These are phyloP conservation scores for Ceratocystis cubensis DNA, from an alignment of 2,329 filamentous ascomycete genomes.

Conservation along the genomic window DNA sequence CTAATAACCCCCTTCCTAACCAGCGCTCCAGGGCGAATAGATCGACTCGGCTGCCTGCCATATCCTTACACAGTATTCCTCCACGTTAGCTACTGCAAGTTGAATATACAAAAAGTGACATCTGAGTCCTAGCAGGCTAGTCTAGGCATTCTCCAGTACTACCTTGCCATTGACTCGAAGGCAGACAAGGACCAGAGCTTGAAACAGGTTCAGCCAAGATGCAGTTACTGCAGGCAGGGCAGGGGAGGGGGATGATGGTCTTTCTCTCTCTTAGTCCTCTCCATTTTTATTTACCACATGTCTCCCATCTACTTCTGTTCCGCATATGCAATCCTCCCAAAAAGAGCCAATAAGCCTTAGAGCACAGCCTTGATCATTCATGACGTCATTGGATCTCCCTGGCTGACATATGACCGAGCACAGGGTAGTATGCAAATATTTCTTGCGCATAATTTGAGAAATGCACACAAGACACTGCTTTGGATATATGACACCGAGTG, in stretches of 20 bases:
- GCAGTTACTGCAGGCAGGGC: no score
- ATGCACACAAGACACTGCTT: neutral
- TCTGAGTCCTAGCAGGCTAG: neutral
- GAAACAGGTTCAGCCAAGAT: no score
- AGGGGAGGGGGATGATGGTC: no score
- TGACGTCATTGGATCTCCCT: neutral
- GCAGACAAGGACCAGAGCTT: no score
- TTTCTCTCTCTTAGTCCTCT: no score
- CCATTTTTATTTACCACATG: neutral
- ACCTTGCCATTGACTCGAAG: no score
- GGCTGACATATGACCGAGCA: neutral
- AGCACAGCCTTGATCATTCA: neutral
- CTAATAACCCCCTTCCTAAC: neutral
- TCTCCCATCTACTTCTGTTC: no score
- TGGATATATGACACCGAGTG: neutral
- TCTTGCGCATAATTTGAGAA: neutral
- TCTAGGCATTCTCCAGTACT: neutral
- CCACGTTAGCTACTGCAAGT: neutral
- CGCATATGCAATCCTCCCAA: neutral
- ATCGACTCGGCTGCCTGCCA: neutral
- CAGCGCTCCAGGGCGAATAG: neutral
- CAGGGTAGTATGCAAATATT: neutral
- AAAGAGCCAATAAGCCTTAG: neutral
- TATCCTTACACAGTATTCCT: neutral
- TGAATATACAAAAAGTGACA: neutral